phyloP scores from a whole-genome alignment of 2,329 filamentous ascomycete genomes.

The Penicillium sp. region DNA sequence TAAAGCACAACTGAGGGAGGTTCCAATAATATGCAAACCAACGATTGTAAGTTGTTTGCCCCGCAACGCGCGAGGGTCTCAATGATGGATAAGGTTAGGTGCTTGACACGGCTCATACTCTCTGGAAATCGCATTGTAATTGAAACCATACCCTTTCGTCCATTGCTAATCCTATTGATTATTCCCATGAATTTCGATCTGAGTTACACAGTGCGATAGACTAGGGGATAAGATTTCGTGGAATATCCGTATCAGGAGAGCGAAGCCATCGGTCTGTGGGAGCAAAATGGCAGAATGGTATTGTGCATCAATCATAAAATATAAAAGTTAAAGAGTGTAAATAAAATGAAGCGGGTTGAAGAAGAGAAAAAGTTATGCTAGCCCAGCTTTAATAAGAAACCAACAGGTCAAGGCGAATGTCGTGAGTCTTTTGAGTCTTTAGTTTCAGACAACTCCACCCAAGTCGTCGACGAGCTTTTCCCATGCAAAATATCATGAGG shows the following conservation, averaged over 20 bases:
- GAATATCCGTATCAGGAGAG: neutral
- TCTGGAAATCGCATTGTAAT: no score
- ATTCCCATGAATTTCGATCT: no score
- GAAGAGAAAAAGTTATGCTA: neutral
- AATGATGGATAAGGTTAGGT: no score
- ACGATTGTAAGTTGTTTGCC: no score
- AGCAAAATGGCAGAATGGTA: neutral
- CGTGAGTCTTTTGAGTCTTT: neutral
- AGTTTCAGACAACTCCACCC: slow-evolving; percentile 14
- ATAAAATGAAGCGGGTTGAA: neutral
- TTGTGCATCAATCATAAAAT: slow-evolving; percentile 8
- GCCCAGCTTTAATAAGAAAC: neutral
- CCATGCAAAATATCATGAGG: slow-evolving; percentile 3
- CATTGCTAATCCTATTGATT: no score
- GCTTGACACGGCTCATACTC: no score
- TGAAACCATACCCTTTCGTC: neutral
- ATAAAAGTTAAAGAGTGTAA: neutral
- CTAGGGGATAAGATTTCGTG: no score
- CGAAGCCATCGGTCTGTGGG: neutral
- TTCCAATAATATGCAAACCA: no score
- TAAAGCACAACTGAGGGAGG: neutral
- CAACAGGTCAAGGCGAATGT: neutral
- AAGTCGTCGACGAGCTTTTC: slow-evolving; percentile 1
- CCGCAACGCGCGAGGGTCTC: no score
- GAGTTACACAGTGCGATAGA: no score